Evolutionary conservation across 306 rosid genomes (phyloP).

Genomic region (barrel medic (Medicago truncatula)): DNA sequence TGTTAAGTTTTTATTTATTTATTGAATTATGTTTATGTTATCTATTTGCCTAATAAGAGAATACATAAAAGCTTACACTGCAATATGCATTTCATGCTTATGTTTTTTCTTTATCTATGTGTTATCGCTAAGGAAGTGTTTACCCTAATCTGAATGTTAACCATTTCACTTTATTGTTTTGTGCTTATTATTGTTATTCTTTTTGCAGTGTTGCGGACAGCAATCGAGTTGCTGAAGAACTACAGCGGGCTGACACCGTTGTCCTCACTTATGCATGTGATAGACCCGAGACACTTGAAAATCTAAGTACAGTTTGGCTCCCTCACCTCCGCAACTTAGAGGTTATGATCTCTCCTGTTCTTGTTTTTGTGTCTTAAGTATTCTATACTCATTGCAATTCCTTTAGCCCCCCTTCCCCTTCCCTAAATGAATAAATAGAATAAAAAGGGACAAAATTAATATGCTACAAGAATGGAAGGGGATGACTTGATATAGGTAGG

Average conservation of each 20-base stretch:
- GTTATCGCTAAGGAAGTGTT: background rate
- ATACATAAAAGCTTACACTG: background rate
- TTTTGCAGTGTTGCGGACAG: constrained; percentile 72
- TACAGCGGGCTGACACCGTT: constrained; percentile 90
- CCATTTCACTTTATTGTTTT: background rate
- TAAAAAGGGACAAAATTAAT: background rate
- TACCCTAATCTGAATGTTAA: constrained; percentile 5
- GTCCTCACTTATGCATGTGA: constrained; percentile 97
- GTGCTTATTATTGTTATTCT: background rate
- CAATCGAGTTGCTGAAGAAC: constrained; percentile 87
- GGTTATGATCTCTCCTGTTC: constrained; percentile 50
- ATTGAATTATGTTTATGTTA: background rate
- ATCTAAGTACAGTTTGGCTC: constrained; percentile 86
- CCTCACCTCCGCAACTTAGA: constrained; percentile 93
- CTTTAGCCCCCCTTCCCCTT: background rate
- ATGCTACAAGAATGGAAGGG: constrained; percentile 4
- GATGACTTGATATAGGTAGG: background rate
- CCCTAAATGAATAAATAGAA: constrained; percentile 13
- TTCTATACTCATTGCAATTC: background rate
- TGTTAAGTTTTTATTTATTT: constrained; percentile 14
- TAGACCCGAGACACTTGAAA: constrained; percentile 82
- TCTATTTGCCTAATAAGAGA: no score
- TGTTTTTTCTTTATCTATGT: background rate
- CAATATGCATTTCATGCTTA: background rate
- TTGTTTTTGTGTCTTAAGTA: background rate